A percentile compares a stretch with the other conserved stretches of the same genome.
Conservation (phyloP, 495 filamentous ascomycete genomes). For the Gamarada debralockiae region DNA sequence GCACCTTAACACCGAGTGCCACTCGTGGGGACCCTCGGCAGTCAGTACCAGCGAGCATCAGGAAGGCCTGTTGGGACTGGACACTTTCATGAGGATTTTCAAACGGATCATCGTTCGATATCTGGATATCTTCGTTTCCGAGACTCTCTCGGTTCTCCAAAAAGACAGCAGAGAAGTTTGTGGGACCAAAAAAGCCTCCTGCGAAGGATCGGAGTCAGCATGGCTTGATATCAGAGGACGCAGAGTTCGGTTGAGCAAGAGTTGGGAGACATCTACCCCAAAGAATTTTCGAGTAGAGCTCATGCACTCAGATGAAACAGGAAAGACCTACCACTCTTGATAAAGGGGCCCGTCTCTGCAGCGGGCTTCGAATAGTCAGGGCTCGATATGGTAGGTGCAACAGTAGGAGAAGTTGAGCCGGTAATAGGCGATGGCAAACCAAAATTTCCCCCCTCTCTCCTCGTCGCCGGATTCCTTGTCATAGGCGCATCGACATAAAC, state of each 20-base stretch:
- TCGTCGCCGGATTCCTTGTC: slow-evolving; percentile 10
- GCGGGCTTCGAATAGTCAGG: background rate
- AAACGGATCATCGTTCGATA: slow-evolving; percentile 17
- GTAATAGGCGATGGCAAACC: slow-evolving; percentile 10
- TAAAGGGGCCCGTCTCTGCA: background rate
- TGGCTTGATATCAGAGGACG: no score
- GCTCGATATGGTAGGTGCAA: background rate
- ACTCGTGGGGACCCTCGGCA: slow-evolving; percentile 11
- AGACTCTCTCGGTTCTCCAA: slow-evolving; percentile 22
- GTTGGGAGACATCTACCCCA: background rate
- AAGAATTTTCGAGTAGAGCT: background rate
- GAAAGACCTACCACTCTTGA: slow-evolving; percentile 1
- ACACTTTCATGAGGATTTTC: slow-evolving; percentile 12
- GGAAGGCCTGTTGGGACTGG: slow-evolving; percentile 21
- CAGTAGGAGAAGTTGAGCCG: slow-evolving; percentile 5
- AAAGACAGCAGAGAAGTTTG: slow-evolving; percentile 24
- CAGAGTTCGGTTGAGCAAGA: no score
- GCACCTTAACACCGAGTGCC: slow-evolving; percentile 17
- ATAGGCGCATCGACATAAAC: slow-evolving; percentile 23
- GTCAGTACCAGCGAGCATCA: slow-evolving; percentile 19
- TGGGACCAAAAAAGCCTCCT: slow-evolving; percentile 13
- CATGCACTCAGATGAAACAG: background rate
- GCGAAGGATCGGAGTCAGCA: background rate
- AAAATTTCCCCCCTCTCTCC: background rate
- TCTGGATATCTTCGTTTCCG: slow-evolving; percentile 9